Evolutionary conservation across 805 yeast genomes (phyloP), one percentile per base, ranked within the genome.

Genomic region (Starmerella khaoyaiensis): DNA sequence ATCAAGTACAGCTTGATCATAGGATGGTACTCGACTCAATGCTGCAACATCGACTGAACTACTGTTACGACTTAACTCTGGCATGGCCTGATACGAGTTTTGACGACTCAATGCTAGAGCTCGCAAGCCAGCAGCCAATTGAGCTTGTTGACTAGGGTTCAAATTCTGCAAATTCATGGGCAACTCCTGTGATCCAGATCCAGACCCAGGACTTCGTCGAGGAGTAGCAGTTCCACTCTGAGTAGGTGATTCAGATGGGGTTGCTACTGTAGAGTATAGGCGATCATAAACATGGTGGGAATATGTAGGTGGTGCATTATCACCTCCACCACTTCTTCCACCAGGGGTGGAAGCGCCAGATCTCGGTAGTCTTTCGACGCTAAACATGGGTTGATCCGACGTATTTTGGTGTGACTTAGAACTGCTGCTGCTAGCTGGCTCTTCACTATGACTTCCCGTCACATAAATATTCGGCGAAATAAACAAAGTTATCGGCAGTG

Each of bases 401-500:
- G 16, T 19, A 6, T 32, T 17, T 14, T 20, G 28, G 94, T 5
- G 20, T 19, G 26, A 4, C 9, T 15, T 14, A 12, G 21, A 21
- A 7, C 22, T 31, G 49, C 28, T 21, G 3, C 18, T 21, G 18
- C 74, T 72, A 5, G 21, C 19, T 6, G 21, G 26, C 5, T 33
- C 33, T 11, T 21, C 14, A 10, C 36, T 39, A 3, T 22, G 24
- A 12, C 27, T 33, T 24, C 38, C 37, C 6, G 37, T 63, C 14
- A 87, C 65, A 1, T 87, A 71, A 4, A 90, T 79, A 55, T 80
- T 79, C 5, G 97, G 96, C 4, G 78, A 71, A 19, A 83, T 76
- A 56, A 78, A 81, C 23, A 82, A 56, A 21, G 68, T 70, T 4
- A 87, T 65, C 0, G 97, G 97, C 45, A 87, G 63, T 0, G 95